Evolutionary conservation across 352 stramenopile genomes (phyloP).

Genomic region (Globisporangium carolinianum): DNA sequence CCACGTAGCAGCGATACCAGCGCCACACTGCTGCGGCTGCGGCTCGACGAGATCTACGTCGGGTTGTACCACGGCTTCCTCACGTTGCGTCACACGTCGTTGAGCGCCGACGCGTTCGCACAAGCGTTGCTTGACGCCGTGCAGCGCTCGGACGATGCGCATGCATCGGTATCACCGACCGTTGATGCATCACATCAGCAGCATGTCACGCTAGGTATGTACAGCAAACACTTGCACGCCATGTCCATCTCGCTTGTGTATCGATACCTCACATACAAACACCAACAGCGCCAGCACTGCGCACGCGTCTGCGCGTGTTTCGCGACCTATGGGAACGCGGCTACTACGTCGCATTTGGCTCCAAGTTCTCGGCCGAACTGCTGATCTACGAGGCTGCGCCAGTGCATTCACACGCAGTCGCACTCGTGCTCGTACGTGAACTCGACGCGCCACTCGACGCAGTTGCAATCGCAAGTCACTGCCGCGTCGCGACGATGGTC

Average conservation of each 20-base stretch:
- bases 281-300: too few species aligned
- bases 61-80: slow-evolving; percentile 8
- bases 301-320: slow-evolving; percentile 41
- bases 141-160: background rate
- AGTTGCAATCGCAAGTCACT: slow-evolving; percentile 54
- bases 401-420: slow-evolving; percentile 32
- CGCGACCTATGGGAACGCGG: slow-evolving; percentile 55
- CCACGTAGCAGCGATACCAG: background rate
- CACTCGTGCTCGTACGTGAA: slow-evolving; percentile 43
- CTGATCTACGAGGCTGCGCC: slow-evolving; percentile 60
- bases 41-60: slow-evolving; percentile 12
- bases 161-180: background rate
- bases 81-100: background rate
- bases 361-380: slow-evolving; percentile 81
- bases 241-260: too few species aligned
- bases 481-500: slow-evolving; percentile 68
- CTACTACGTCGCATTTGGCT: slow-evolving; percentile 62
- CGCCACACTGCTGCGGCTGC: slow-evolving; percentile 4
- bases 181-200: background rate
- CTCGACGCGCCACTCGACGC: slow-evolving; percentile 33
- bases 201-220: background rate
- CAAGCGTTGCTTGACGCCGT: slow-evolving; percentile 1
- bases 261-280: slow-evolving; percentile 2
- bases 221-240: background rate
- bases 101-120: background rate